These are phyloP conservation scores for Pleurotus salmoneostramineus DNA, from an alignment of 768 basidiomycete genomes.

Conservation along the genomic window DNA sequence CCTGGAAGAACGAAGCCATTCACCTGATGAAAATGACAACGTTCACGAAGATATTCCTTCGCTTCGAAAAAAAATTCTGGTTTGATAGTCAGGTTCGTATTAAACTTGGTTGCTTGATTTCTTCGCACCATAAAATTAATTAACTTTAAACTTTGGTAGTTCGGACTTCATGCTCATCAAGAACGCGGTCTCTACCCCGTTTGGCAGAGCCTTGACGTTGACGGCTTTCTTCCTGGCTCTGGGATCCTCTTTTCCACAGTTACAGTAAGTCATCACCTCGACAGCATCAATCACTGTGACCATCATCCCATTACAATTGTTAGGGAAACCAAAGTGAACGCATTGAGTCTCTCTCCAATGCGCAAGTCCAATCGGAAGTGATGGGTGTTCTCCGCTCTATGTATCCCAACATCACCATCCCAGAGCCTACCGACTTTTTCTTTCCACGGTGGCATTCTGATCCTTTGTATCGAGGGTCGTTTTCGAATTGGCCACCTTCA, in stretches of 20 bases:
- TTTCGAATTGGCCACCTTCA: slow-evolving; percentile 67
- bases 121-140: neutral
- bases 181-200: slow-evolving; percentile 61
- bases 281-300: neutral
- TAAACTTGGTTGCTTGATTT: neutral
- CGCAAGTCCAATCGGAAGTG: slow-evolving; percentile 46
- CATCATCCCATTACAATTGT: neutral
- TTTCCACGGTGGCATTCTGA: slow-evolving; percentile 53
- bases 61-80: slow-evolving; percentile 60
- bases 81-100: slow-evolving; percentile 32
- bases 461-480: slow-evolving; percentile 56
- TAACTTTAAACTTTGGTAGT: slow-evolving; percentile 21
- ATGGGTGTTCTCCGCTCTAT: slow-evolving; percentile 52
- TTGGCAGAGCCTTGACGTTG: slow-evolving; percentile 63
- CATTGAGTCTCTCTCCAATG: slow-evolving; percentile 47
- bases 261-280: slow-evolving; percentile 25
- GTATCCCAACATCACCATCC: slow-evolving; percentile 52
- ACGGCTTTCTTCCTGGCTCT: slow-evolving; percentile 55
- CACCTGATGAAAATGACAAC: slow-evolving; percentile 60
- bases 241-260: slow-evolving; percentile 53
- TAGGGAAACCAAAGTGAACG: slow-evolving; percentile 62
- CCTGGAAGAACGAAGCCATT: slow-evolving; percentile 62
- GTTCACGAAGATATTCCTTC: slow-evolving; percentile 67
- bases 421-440: slow-evolving; percentile 52
- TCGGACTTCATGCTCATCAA: slow-evolving; percentile 53